Base-by-base conservation (phyloP, 1,284 basidiomycete species). In the Xanthoconium separans region DNA sequence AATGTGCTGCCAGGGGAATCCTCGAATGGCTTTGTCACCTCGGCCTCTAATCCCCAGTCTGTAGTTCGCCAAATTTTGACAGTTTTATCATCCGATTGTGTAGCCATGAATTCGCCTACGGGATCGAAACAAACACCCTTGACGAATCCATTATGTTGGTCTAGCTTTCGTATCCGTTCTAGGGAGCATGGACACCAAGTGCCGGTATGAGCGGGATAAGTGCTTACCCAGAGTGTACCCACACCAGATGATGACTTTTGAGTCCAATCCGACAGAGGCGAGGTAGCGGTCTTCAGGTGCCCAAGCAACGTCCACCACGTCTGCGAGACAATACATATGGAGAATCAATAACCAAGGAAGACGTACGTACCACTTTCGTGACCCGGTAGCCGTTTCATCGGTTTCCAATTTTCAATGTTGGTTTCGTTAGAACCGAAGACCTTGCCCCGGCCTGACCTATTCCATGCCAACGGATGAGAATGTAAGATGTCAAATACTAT, bases 111-210 rank as follows among this genome's bases (percentile, higher is more conserved):
- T 71, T 98, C 91, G 44, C 96, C 96, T 6, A 96, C 91, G 2
- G 97, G 96, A 73, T 99, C 97, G 85, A 95, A 99, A 64, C 93
- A 95, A 47, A 99, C 93, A 51, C 97, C 97, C 73, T 99, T 99
- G 62, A 99, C 95, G 70, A 98, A 98, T 6, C 95, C 95, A 65
- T 93, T 86, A 69, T 99, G 97, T 51, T 86, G 84, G 55, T 93
- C 90, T 33, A 99, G 82, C 65, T 89, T 92, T 44, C 82, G 78
- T 45, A 98, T 70, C 10, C 88, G 85, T 62, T 95, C 94, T 91
- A 58, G 12, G 16, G 24, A 53, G 49, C 45, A 57, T 46, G 22
- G 40, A 29, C 16, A 41, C 53, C 39, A 27, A 43, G 41, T 31
- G 31, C n/a, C n/a, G 18, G 24, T 20, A 52, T 34, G 16, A 45